phyloP scores from a whole-genome alignment of 2,329 filamentous ascomycete genomes.

The Aspergillus sp. region DNA sequence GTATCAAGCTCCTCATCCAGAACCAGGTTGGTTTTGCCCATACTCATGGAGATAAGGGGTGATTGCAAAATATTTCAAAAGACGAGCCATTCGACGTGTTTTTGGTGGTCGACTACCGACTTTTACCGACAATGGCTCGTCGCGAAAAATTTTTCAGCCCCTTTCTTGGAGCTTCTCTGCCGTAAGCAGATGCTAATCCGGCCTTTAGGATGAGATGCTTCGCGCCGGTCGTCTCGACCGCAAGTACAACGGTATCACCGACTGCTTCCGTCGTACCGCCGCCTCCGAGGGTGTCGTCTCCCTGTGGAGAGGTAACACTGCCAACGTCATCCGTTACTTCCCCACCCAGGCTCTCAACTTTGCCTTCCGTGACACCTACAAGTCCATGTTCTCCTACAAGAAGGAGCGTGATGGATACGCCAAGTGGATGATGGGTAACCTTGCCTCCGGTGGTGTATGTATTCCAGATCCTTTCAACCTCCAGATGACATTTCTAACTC shows the following conservation, averaged over 20 bases:
- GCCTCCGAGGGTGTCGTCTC: conserved; percentile 90
- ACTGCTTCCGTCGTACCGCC: conserved; percentile 94
- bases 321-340: conserved; percentile 99
- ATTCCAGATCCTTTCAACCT: conserved; percentile 6
- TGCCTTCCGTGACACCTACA: conserved; percentile 99
- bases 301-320: conserved; percentile 99
- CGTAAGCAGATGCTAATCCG: not conserved
- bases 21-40: conserved; percentile 78
- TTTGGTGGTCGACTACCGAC: not conserved
- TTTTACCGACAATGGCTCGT: not conserved
- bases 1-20: conserved; percentile 99
- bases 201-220: conserved; percentile 94
- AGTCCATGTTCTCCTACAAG: conserved; percentile 99
- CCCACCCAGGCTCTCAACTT: conserved; percentile 99
- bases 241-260: conserved; percentile 89
- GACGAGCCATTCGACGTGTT: not conserved
- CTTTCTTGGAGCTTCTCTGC: not conserved
- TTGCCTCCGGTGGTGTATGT: conserved; percentile 99
- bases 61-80: not conserved
- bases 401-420: conserved; percentile 98
- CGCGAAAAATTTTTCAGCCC: conserved; percentile 11
- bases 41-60: not conserved
- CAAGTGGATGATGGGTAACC: conserved; percentile 99
- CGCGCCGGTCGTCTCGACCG: conserved; percentile 97
- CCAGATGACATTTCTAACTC: conserved; percentile 13